These are phyloP conservation scores for Tolypocladium capitatum DNA, from an alignment of 2,329 filamentous ascomycete genomes.

Conservation along the genomic window DNA sequence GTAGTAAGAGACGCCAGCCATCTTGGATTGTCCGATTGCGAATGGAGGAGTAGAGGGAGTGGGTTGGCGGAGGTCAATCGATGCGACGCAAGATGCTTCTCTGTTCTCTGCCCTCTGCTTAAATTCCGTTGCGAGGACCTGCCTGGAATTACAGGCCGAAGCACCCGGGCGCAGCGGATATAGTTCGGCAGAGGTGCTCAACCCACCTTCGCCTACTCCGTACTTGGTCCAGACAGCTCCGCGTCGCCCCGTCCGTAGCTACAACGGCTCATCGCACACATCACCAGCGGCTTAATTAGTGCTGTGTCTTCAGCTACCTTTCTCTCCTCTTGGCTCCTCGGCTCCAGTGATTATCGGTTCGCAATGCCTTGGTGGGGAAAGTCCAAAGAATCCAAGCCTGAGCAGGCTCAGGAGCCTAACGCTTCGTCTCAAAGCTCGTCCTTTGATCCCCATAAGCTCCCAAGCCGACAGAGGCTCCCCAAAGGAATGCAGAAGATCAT, in stretches of 20 bases:
- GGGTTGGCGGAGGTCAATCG: constrained; percentile 17
- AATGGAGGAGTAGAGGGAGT: constrained; percentile 14
- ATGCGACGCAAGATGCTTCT: constrained; percentile 10
- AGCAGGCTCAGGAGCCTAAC: constrained; percentile 13
- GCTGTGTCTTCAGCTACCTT: background rate
- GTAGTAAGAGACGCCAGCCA: constrained; percentile 32
- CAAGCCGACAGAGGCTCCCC: constrained; percentile 37
- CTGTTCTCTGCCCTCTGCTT: constrained; percentile 9
- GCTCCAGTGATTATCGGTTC: background rate
- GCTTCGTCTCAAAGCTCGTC: constrained; percentile 11
- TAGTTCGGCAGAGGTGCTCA: constrained; percentile 16
- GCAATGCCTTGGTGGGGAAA: constrained; percentile 31
- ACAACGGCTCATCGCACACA: background rate
- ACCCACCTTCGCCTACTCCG: too few relatives aligned
- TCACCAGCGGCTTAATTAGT: background rate
- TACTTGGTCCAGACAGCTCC: background rate
- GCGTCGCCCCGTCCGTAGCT: background rate
- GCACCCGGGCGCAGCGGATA: constrained; percentile 10
- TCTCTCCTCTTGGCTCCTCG: background rate
- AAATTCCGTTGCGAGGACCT: constrained; percentile 10
- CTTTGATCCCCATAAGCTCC: constrained; percentile 35
- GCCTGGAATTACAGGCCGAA: constrained; percentile 21
- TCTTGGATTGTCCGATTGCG: constrained; percentile 13
- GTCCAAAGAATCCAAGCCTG: constrained; percentile 19
- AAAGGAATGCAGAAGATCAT: constrained; percentile 42